phyloP scores from a whole-genome alignment of 164 flowering plant species.

The Umbilicus rupestris region DNA sequence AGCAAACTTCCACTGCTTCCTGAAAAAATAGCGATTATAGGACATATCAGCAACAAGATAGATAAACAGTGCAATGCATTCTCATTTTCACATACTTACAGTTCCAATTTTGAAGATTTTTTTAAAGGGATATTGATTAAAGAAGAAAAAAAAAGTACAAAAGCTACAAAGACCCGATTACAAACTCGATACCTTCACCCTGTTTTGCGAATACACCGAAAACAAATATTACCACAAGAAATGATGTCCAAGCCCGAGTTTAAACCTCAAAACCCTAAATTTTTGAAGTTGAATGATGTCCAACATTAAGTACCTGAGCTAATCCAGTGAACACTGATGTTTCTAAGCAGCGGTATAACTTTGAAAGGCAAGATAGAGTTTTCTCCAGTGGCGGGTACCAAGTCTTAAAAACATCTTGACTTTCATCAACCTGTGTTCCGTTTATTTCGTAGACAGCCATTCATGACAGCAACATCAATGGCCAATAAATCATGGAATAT shows the following conservation, averaged over 20 bases:
- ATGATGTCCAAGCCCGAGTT: too few relatives aligned
- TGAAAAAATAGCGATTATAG: slow-evolving; percentile 21
- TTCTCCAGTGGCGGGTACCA: slow-evolving; percentile 98
- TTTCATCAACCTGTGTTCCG: slow-evolving; percentile 46
- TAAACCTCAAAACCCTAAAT: too few relatives aligned
- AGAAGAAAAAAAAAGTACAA: too few relatives aligned
- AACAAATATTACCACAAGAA: too few relatives aligned
- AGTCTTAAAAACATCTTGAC: slow-evolving; percentile 50
- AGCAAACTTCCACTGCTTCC: slow-evolving; percentile 98
- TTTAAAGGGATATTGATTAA: too few relatives aligned
- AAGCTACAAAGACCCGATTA: too few relatives aligned
- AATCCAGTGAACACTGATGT: slow-evolving; percentile 89
- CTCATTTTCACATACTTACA: slow-evolving; percentile 1
- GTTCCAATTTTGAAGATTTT: too few relatives aligned
- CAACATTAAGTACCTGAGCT: slow-evolving; percentile 66
- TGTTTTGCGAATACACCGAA: too few relatives aligned
- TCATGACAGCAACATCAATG: background rate
- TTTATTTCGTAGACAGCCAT: background rate
- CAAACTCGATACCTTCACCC: too few relatives aligned
- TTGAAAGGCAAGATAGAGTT: slow-evolving; percentile 80
- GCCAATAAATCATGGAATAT: background rate
- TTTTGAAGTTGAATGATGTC: background rate
- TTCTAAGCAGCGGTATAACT: slow-evolving; percentile 80
- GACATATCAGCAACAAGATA: slow-evolving; percentile 9
- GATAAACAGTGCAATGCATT: background rate